A percentile compares a stretch with the other conserved stretches of the same genome.
Conservation (phyloP, 2,329 filamentous ascomycete genomes). For the Exserohilum rostratum region DNA sequence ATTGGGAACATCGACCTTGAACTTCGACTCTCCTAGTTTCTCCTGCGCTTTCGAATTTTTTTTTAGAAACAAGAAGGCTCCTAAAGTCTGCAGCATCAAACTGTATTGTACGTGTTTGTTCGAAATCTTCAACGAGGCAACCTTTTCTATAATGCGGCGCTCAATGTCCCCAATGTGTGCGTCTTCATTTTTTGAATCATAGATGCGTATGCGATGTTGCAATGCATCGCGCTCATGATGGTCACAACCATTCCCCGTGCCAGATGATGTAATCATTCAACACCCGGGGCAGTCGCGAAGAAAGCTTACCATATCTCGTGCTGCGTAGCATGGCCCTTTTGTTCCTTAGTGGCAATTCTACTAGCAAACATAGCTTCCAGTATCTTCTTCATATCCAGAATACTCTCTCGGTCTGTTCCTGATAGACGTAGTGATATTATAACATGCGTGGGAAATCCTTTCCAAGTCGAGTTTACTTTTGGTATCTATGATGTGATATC, state of each 20-base stretch:
- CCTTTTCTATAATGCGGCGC: slow-evolving; percentile 1
- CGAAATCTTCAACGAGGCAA: background rate
- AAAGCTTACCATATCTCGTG: slow-evolving; percentile 16
- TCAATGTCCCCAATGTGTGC: background rate
- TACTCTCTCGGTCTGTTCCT: background rate
- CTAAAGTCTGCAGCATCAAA: background rate
- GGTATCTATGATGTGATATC: background rate
- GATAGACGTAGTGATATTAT: slow-evolving; percentile 9
- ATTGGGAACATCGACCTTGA: slow-evolving; percentile 9
- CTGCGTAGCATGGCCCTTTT: background rate
- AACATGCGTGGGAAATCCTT: background rate
- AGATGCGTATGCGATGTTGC: slow-evolving; percentile 9
- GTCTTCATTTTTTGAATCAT: slow-evolving; percentile 4
- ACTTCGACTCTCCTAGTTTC: slow-evolving; percentile 2
- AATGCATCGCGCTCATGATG: slow-evolving; percentile 10
- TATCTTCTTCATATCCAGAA: slow-evolving; percentile 6
- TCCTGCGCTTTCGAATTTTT: background rate
- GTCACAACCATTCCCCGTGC: background rate
- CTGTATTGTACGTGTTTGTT: slow-evolving; percentile 1
- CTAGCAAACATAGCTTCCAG: slow-evolving; percentile 10
- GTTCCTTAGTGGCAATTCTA: background rate
- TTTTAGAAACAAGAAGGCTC: slow-evolving; percentile 1
- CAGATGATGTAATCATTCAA: slow-evolving; percentile 6
- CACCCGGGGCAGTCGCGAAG: slow-evolving; percentile 8
- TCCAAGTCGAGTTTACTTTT: background rate